Evolutionary conservation across 192 early-diverging fungal genomes (phyloP).

Genomic region (Coemansia sp.): DNA sequence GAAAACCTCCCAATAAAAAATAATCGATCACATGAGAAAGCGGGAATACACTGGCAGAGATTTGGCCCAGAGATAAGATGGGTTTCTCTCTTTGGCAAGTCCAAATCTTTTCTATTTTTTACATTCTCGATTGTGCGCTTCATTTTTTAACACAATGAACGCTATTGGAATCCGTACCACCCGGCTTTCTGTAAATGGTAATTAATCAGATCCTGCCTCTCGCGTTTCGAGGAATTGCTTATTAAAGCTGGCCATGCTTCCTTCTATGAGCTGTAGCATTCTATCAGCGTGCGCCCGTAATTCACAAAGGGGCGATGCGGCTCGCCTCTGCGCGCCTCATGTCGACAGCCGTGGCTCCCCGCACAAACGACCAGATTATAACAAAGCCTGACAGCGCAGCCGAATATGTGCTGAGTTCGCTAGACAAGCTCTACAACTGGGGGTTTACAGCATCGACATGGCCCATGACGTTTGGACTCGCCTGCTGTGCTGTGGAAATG

Average conservation of each 20-base stretch:
- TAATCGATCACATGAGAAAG: too few species aligned
- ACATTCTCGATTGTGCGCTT: not conserved
- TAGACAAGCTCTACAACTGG: slow-evolving; percentile 93
- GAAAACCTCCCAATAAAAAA: too few species aligned
- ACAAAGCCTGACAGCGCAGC: slow-evolving; percentile 51
- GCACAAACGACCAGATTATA: slow-evolving; percentile 52
- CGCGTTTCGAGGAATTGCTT: not conserved
- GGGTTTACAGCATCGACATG: slow-evolving; percentile 87
- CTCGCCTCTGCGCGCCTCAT: slow-evolving; percentile 18
- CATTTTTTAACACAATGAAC: slow-evolving; percentile 15
- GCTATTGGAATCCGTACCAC: slow-evolving; percentile 33
- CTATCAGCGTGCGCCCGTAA: not conserved
- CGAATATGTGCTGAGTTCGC: slow-evolving; percentile 83
- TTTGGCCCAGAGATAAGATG: slow-evolving; percentile 2
- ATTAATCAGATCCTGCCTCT: not conserved
- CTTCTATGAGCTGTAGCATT: not conserved
- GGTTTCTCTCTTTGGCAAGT: not conserved
- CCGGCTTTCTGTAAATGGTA: slow-evolving; percentile 5
- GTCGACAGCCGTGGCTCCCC: slow-evolving; percentile 45
- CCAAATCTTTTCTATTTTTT: not conserved
- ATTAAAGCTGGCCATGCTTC: not conserved
- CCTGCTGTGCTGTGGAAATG: slow-evolving; percentile 98
- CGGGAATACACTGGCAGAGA: too few species aligned
- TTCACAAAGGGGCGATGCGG: not conserved
- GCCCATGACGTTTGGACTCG: slow-evolving; percentile 89